A percentile compares a stretch with the other conserved stretches of the same genome.
These are phyloP conservation scores for Tricholoma sp. DNA, from an alignment of 768 basidiomycete genomes.

Conservation along the genomic window DNA sequence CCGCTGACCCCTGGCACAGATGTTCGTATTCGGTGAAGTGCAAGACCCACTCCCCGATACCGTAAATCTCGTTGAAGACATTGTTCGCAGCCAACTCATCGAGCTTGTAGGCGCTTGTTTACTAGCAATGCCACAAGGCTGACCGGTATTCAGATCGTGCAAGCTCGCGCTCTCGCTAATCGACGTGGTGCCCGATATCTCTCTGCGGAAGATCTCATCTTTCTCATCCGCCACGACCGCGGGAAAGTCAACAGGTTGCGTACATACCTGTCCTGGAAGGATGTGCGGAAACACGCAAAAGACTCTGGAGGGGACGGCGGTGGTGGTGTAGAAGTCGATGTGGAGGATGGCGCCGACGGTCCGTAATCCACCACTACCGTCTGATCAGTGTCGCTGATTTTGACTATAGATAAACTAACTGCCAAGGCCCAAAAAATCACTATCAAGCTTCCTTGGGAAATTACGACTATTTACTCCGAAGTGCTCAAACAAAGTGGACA, in stretches of 20 bases:
- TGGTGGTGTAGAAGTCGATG: constrained; percentile 78
- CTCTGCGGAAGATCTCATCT: constrained; percentile 92
- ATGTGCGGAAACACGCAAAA: constrained; percentile 92
- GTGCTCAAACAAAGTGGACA: constrained; percentile 70
- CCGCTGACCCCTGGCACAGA: constrained; percentile 36
- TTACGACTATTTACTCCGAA: constrained; percentile 87
- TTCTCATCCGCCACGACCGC: constrained; percentile 90
- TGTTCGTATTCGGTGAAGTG: constrained; percentile 97
- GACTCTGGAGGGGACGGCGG: constrained; percentile 82
- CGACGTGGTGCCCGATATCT: constrained; percentile 83
- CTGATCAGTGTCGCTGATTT: neutral
- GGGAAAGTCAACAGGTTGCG: constrained; percentile 90
- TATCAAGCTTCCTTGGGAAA: constrained; percentile 95
- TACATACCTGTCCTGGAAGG: constrained; percentile 96
- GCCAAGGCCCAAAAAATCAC: constrained; percentile 90
- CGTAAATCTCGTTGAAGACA: constrained; percentile 92
- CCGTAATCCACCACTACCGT: constrained; percentile 11
- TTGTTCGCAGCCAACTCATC: constrained; percentile 84
- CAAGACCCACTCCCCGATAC: constrained; percentile 86
- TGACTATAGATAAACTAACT: constrained; percentile 58
- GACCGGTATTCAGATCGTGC: constrained; percentile 58
- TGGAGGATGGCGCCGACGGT: constrained; percentile 83
- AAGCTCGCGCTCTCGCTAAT: constrained; percentile 80
- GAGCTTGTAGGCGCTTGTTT: constrained; percentile 59
- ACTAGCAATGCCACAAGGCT: neutral